Base-by-base conservation (phyloP, 164 flowering plant genomes). In the Magnolia changhungtana region DNA sequence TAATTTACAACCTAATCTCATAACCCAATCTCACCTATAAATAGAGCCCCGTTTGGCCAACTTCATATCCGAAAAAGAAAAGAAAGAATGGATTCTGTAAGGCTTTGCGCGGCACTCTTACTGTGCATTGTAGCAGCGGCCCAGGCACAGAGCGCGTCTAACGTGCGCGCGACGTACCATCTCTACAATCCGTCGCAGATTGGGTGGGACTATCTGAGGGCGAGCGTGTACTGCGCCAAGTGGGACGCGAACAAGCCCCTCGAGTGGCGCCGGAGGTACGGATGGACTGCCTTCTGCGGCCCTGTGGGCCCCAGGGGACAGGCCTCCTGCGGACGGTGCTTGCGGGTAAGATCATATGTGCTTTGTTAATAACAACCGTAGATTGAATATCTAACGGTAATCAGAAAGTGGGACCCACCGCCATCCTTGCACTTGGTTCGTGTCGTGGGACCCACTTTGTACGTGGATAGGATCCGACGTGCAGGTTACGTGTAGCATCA, bases 251-350 rank as follows among this genome's bases (percentile, higher is more conserved):
- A 77, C 72, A 83, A 83, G 82, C 83, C 88, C 10, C 79, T 83
- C 18, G 82, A 66, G 2, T 87, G 90, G 88, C 80, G 90, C 24
- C 50, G 29, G 2, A 76, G 70, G 75, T 79, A 87, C 61, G 85
- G 85, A 2, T 87, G 89, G 89, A 87, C 86, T 0, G 88, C 88
- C 61, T 87, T 87, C 73, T 87, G 89, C 31, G 84, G 85, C 14
- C 89, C 88, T 0, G 83, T 55, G n/a, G 85, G 85, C 7, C 85
- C 85, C 19, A 76, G 50, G 4, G 88, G 84, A 27, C 87, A 79
- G 65, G 86, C 75, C 59, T 65, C 85, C 11, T 87, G 89, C 67
- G 86, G 86, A 67, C 79, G 74, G 71, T 87, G 89, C 82, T 69
- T 87, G 67, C 80, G 76, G 87, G 87, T 85, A 75, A 78, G 82